These are phyloP conservation scores for Sporisorium sorghi DNA, from an alignment of 1,284 basidiomycete species.

Conservation along the genomic window DNA sequence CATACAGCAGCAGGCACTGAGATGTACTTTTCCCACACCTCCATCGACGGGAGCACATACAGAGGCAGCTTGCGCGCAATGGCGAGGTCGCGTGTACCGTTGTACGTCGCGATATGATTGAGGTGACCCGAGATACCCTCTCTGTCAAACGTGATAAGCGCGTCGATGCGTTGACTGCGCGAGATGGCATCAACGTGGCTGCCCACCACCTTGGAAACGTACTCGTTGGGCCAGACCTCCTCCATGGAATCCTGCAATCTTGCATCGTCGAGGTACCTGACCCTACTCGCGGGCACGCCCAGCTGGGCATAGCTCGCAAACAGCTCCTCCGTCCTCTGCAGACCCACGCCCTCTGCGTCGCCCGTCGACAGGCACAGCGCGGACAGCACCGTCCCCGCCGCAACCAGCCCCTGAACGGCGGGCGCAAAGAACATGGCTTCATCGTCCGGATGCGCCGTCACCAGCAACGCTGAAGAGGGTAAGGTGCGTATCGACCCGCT, in stretches of 20 bases:
- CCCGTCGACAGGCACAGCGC: constrained; percentile 74
- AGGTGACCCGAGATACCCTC: constrained; percentile 85
- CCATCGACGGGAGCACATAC: constrained; percentile 40
- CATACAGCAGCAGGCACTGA: constrained; percentile 41
- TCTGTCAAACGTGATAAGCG: constrained; percentile 89
- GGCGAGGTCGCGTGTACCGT: constrained; percentile 26
- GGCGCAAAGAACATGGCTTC: constrained; percentile 93
- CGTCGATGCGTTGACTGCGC: constrained; percentile 20
- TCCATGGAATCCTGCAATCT: constrained; percentile 82
- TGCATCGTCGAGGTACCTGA: constrained; percentile 80
- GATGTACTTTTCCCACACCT: constrained; percentile 52
- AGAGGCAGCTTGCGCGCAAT: constrained; percentile 65
- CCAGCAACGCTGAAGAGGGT: constrained; percentile 72
- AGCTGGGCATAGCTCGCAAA: constrained; percentile 72
- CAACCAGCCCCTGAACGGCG: constrained; percentile 75
- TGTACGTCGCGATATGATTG: constrained; percentile 85
- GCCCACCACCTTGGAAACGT: constrained; percentile 76
- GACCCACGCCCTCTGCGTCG: constrained; percentile 84
- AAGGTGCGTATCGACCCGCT: constrained; percentile 14
- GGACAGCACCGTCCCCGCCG: constrained; percentile 66
- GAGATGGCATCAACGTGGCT: constrained; percentile 73
- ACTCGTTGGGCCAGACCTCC: constrained; percentile 75
- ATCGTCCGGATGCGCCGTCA: constrained; percentile 91
- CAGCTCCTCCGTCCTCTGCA: constrained; percentile 77
- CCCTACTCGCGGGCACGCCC: constrained; percentile 75